Base-by-base conservation (phyloP, 352 stramenopile genomes). In the Phytophthora pseudosyringae region DNA sequence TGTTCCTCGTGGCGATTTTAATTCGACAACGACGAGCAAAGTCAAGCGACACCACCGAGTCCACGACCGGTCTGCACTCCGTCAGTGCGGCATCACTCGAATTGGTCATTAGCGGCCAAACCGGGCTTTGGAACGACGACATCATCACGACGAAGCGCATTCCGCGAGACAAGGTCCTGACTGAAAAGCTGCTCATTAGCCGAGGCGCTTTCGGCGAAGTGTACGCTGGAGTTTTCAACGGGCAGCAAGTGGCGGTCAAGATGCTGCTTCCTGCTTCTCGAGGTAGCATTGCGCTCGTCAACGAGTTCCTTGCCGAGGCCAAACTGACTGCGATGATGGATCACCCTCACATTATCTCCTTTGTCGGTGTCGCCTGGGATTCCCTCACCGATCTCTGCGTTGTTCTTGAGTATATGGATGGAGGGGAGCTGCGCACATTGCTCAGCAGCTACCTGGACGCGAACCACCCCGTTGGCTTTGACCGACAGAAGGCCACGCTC, bases 341-440 rank as follows among this genome's bases (percentile, higher is more conserved):
- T 13, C 73, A 80, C 46, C 41, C 51, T 1, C 52, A 69, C 28
- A 70, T 87, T 16, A 73, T 84, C 1, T 38, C 46, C 1, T 86
- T 83, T 10, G 26, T 84, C 13, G 78, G 78, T 3, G 85, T 39
- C 33, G 64, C 35, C 25, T 76, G 78, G 78, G 66, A 83, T 9
- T 59, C 57, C 16, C 67, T 83, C n/a, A 32, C 51, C 3, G 78
- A 87, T 21, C 46, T 85, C 4, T 72, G 70, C 10, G 71, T 81
- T 7, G 55, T 83, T 9, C 73, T 77, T 1, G 75, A 87, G 55
- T 85, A 67, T 50, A 80, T 87, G 73, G 63, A 76, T 26, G 75
- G 78, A 10, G 75, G 78, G 5, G 71, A 87, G 39, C 40, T 87
- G 33, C 67, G 73, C 21, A 53, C 54, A 9, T 52, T 86, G 3